Evolutionary conservation across 352 stramenopile genomes (phyloP).

Genomic region (Phytophthora fragariaefolia): DNA sequence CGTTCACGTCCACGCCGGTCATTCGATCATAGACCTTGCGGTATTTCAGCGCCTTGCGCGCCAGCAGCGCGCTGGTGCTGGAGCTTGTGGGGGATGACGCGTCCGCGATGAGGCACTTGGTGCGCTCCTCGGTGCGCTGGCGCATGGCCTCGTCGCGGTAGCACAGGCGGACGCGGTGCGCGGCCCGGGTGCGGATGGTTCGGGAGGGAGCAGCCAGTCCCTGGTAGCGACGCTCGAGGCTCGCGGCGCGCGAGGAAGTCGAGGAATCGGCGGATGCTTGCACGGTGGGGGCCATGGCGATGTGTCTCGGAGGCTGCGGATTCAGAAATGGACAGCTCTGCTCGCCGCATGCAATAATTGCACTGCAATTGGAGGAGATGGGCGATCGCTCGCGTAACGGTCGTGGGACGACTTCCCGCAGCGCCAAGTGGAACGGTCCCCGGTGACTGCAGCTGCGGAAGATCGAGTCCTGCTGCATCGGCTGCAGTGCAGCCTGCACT

Average conservation of each 20-base stretch:
- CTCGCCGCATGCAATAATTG: too few relatives aligned
- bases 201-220: background rate
- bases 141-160: constrained; percentile 55
- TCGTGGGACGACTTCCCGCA: background rate
- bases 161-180: constrained; percentile 45
- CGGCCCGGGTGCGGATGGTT: background rate
- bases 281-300: constrained; percentile 18
- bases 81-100: constrained; percentile 30
- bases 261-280: background rate
- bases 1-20: constrained; percentile 48
- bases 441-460: too few relatives aligned
- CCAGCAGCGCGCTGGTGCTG: constrained; percentile 47
- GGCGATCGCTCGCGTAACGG: background rate
- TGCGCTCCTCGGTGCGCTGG: constrained; percentile 36
- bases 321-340: constrained; percentile 32
- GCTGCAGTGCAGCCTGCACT: too few relatives aligned
- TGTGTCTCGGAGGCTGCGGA: background rate
- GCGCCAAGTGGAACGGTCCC: background rate
- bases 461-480: too few relatives aligned
- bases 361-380: background rate
- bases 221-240: constrained; percentile 9
- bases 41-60: constrained; percentile 65
- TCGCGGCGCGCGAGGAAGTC: background rate
- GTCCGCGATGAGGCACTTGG: constrained; percentile 43
- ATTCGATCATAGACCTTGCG: constrained; percentile 59